Percentiles rank a stretch among this genome's conserved stretches.
These are phyloP conservation scores for Castanea mollissima DNA, from an alignment of 306 rosid species.

Conservation along the genomic window DNA sequence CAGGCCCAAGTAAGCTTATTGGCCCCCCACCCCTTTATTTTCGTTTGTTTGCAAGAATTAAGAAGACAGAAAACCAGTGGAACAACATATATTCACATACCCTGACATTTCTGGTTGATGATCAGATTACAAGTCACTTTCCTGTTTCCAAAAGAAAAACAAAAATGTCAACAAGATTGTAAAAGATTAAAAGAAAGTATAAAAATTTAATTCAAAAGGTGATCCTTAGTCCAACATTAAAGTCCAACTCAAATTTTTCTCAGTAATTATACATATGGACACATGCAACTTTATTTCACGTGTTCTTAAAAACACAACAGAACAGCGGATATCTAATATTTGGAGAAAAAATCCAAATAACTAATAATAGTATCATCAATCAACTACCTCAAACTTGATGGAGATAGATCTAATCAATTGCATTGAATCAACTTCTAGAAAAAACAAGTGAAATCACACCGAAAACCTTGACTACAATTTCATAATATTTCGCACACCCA, in stretches of 20 bases:
- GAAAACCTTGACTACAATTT: background rate
- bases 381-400: background rate
- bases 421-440: background rate
- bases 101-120: constrained; percentile 4
- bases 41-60: background rate
- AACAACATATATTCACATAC: background rate
- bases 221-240: background rate
- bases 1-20: background rate
- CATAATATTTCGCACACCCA: background rate
- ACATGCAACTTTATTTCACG: background rate
- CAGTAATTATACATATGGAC: background rate
- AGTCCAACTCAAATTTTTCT: background rate
- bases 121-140: background rate
- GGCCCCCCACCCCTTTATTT: background rate
- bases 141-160: background rate
- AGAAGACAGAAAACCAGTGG: background rate
- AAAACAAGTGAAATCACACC: background rate
- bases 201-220: background rate
- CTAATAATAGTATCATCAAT: background rate
- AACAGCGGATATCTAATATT: background rate
- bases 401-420: background rate
- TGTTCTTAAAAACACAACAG: background rate
- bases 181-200: background rate
- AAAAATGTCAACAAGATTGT: background rate
- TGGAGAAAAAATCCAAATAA: background rate